These are phyloP conservation scores for Allium sativum DNA, from an alignment of 106 monocot genomes.

Conservation along the genomic window DNA sequence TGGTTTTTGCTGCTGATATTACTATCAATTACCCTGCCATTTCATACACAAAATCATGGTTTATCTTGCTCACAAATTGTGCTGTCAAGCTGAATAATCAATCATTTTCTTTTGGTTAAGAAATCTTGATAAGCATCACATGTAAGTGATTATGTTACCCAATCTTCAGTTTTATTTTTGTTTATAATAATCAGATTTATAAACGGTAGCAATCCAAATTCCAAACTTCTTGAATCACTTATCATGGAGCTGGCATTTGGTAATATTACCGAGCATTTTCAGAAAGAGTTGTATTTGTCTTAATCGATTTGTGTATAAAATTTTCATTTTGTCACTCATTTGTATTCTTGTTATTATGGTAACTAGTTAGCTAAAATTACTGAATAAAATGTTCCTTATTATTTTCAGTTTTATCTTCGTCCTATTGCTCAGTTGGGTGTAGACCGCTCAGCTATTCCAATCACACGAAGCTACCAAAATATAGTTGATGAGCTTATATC, in stretches of 20 bases:
- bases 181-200: too few relatives aligned
- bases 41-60: too few relatives aligned
- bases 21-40: neutral
- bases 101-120: too few relatives aligned
- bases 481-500: conserved; percentile 63
- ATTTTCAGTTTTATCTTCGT: conserved; percentile 76
- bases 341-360: neutral
- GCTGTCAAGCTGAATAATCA: too few relatives aligned
- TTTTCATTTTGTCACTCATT: neutral
- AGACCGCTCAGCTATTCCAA: conserved; percentile 66
- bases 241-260: too few relatives aligned
- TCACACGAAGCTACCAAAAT: conserved; percentile 17
- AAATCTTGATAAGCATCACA: neutral
- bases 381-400: neutral
- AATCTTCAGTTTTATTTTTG: neutral
- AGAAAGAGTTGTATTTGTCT: neutral
- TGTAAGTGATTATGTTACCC: neutral
- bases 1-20: neutral
- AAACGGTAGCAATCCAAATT: too few relatives aligned
- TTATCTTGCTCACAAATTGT: neutral
- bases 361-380: neutral
- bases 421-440: conserved; percentile 72
- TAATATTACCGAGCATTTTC: too few relatives aligned
- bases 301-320: neutral
- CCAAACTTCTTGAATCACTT: too few relatives aligned